Evolutionary conservation across 306 rosid species (phyloP), one percentile per base, ranked within the genome.

Genomic region (Myrica gale): DNA sequence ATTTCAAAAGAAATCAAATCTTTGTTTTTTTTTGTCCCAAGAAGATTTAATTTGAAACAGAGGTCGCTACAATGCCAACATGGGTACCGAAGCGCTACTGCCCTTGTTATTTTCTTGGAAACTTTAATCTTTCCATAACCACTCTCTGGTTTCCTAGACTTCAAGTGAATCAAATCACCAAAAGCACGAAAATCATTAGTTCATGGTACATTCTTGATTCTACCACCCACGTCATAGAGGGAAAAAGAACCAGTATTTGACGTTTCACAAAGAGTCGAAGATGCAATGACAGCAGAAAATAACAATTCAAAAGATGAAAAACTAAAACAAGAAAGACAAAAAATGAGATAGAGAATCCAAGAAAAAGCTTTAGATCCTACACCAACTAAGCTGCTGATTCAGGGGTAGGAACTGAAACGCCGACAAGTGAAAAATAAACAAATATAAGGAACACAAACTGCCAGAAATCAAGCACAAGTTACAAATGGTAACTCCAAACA

Each of bases 331-430:
- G 16, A n/a, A 42, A 41, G 70, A 17, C 47, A 4, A 20, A 66
- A 48, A 48, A 48, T 0, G 53, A 9, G 13, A 11, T 5, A 15
- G 10, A 66, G 42, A 41, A 66, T 21, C 79, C 68, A 69, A 71
- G 52, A 62, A 48, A 44, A 55, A 17, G 5, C 11, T 12, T 12
- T 69, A 26, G 51, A 66, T 66, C 16, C 50, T 26, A 8, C 26
- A 20, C 39, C 9, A 69, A 39, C 47, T 46, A 79, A 73, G 68
- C 74, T 70, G 47, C 66, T 32, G 20, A 57, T 78, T 42, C 78
- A 32, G 21, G 51, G 17, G 58, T 63, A 52, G 62, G 39, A 12
- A 69, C 39, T 7, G 19, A 74, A 74, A 68, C 46, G 43, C 44
- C 53, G 61, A 5, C 43, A 67, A 60, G 20, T 7, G 46, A 65